Evolutionary conservation across 371 early-diverging fungal species (phyloP), one percentile per base, ranked within the genome.

Genomic region (Blakeslea trispora): DNA sequence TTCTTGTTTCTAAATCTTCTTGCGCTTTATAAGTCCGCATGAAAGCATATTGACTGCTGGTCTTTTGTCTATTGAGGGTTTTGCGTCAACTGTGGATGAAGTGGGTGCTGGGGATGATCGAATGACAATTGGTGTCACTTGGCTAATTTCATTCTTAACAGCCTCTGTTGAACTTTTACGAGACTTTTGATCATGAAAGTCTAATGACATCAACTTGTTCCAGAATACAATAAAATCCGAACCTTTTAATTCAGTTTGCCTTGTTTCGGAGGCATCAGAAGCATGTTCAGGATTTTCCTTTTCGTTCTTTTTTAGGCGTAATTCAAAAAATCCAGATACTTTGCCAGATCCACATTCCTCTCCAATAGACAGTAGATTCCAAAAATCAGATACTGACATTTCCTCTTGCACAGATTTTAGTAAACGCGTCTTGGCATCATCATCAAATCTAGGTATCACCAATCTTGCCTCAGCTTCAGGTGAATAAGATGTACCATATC

Each of bases 321-420:
- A 13, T 18, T 64, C 64, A 63, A 91, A 83, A 40, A 90, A 87
- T 0, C 85, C 91, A 5, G 88, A 68, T 17, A 83, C 67, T 53
- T 83, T 83, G 5, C 91, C 89, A 1, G 83, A 72, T 15, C 87
- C 87, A 61, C 92, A 91, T 61, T 92, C 92, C 55, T 90, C 90
- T 22, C 88, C 83, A 51, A 86, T 74, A 0, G 85, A 75, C 11
- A 90, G 69, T 57, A 91, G 53, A 24, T 83, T 81, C 79, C 84
- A 80, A 23, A 92, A 82, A 31, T 84, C 85, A 7, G 64, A 44
- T 9, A 90, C 83, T 3, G 81, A 74, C 42, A 82, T 77, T 0
- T 63, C 47, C 0, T 75, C 66, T 4, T 58, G 55, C 3, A 28
- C 28, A 28, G 28, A 28, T 5, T 28, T 64, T 59, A 75, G 54